Conservation (phyloP, 192 early-diverging fungal species). For the Backusella circina region DNA sequence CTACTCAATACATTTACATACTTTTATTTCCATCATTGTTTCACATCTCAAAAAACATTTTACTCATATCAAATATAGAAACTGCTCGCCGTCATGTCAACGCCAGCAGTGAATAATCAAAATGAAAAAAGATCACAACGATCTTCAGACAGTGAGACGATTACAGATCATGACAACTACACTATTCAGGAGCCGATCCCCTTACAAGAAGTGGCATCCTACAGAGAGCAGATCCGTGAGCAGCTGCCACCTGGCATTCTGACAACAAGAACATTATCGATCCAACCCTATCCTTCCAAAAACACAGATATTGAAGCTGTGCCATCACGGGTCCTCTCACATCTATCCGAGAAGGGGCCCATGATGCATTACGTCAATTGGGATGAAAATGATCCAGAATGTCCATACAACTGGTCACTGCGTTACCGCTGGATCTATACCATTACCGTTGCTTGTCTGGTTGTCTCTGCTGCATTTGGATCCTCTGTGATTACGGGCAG, state of each 20-base stretch:
- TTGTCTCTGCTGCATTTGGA: slow-evolving; percentile 22
- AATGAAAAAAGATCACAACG: neutral
- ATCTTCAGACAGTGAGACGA: neutral
- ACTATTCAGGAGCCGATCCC: neutral
- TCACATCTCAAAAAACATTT: too few relatives aligned
- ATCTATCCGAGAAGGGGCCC: neutral
- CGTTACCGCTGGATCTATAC: slow-evolving; percentile 21
- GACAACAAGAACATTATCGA: neutral
- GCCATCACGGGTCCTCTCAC: neutral
- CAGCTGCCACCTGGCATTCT: slow-evolving; percentile 6
- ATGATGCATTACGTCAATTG: slow-evolving; percentile 21
- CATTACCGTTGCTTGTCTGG: slow-evolving; percentile 12
- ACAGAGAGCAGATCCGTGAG: slow-evolving; percentile 3
- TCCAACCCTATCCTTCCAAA: neutral
- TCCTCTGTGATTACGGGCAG: slow-evolving; percentile 21
- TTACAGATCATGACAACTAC: neutral
- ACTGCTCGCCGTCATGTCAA: neutral
- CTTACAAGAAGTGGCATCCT: neutral
- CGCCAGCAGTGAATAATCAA: neutral
- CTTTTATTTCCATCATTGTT: neutral
- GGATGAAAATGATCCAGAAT: slow-evolving; percentile 27
- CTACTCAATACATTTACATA: too few relatives aligned
- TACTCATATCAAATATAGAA: neutral
- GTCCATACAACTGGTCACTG: slow-evolving; percentile 20
- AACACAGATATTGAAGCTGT: neutral